Conservation (phyloP, 768 basidiomycete species). For the Russula olivacea region DNA sequence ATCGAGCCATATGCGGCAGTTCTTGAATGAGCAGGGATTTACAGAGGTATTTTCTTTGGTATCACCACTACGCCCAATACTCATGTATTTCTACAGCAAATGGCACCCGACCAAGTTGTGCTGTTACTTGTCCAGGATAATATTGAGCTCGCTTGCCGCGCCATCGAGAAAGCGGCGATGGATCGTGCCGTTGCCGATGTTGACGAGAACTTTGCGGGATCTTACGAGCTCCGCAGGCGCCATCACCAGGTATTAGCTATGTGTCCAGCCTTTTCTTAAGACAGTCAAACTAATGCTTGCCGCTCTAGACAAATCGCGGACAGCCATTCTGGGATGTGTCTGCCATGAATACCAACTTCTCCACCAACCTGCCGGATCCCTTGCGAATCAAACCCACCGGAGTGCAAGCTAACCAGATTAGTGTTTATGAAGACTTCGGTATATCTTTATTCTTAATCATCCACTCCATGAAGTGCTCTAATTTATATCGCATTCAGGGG, state of each 20-base stretch:
- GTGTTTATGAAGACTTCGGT: slow-evolving; percentile 97
- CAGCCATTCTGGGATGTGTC: slow-evolving; percentile 89
- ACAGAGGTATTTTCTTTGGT: slow-evolving; percentile 52
- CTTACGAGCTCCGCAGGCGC: slow-evolving; percentile 77
- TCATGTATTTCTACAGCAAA: slow-evolving; percentile 38
- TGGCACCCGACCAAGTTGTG: slow-evolving; percentile 77
- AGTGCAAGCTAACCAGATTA: slow-evolving; percentile 71
- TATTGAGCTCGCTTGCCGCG: slow-evolving; percentile 85
- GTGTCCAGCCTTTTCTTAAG: neutral
- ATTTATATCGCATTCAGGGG: slow-evolving; percentile 31
- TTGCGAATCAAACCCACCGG: slow-evolving; percentile 81
- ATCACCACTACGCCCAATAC: slow-evolving; percentile 15
- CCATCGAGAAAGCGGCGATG: slow-evolving; percentile 97
- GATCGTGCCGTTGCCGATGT: slow-evolving; percentile 90
- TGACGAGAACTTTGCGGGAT: slow-evolving; percentile 78
- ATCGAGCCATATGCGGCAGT: slow-evolving; percentile 78
- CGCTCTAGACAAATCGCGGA: slow-evolving; percentile 48
- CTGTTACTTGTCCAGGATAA: slow-evolving; percentile 84
- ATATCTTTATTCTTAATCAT: neutral
- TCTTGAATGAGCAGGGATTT: slow-evolving; percentile 83
- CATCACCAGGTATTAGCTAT: slow-evolving; percentile 67
- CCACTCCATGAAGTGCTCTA: neutral
- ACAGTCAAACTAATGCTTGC: neutral
- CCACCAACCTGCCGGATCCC: slow-evolving; percentile 75
- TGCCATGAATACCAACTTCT: slow-evolving; percentile 64